A percentile compares a stretch with the other conserved stretches of the same genome.
These are phyloP conservation scores for Alternaria ethzedia DNA, from an alignment of 2,329 filamentous ascomycete genomes.

Conservation along the genomic window DNA sequence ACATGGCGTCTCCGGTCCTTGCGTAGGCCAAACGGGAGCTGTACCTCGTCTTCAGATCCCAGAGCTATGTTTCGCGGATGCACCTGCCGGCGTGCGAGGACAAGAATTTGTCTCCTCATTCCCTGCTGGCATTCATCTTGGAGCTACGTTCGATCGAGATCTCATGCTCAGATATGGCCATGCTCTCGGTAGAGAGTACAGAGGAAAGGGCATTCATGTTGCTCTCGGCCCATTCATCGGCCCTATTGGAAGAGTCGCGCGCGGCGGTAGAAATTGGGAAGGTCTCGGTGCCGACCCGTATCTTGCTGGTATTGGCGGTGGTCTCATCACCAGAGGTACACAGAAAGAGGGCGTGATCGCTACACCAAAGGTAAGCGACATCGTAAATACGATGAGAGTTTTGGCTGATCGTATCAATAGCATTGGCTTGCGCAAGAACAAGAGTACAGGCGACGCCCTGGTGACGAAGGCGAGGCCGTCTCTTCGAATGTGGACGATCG, in stretches of 20 bases:
- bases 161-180: slow-evolving; percentile 71
- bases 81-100: slow-evolving; percentile 41
- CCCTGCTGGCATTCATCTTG: slow-evolving; percentile 51
- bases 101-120: slow-evolving; percentile 43
- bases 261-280: slow-evolving; percentile 77
- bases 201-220: slow-evolving; percentile 74
- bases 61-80: slow-evolving; percentile 49
- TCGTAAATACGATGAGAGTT: background rate
- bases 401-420: slow-evolving; percentile 44
- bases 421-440: slow-evolving; percentile 60
- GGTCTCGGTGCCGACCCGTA: slow-evolving; percentile 73
- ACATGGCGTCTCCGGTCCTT: slow-evolving; percentile 40
- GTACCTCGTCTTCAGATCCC: slow-evolving; percentile 47
- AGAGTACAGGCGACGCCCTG: slow-evolving; percentile 53
- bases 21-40: slow-evolving; percentile 46
- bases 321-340: slow-evolving; percentile 59
- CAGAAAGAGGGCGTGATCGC: slow-evolving; percentile 57
- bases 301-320: slow-evolving; percentile 61
- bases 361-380: slow-evolving; percentile 23
- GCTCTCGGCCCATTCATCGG: slow-evolving; percentile 74
- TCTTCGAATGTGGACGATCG: slow-evolving; percentile 70
- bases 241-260: slow-evolving; percentile 72
- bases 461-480: slow-evolving; percentile 59
- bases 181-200: slow-evolving; percentile 72
- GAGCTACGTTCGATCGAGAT: slow-evolving; percentile 73